A percentile compares a stretch with the other conserved stretches of the same genome.
Evolutionary conservation across 441 rosid species (phyloP).

Genomic region (Gossypium schwendimanii): DNA sequence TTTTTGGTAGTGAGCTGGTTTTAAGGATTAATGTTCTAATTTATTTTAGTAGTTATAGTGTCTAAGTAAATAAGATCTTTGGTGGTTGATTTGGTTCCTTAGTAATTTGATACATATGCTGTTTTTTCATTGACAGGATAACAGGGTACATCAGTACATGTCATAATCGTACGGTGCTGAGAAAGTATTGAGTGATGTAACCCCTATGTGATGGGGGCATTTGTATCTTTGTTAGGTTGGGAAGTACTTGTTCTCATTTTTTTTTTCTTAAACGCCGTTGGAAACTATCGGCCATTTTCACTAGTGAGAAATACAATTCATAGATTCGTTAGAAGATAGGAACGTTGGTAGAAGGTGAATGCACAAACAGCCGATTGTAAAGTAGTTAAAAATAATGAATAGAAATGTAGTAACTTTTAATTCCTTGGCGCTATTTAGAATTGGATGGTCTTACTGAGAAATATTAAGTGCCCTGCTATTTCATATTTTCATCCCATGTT

Average conservation of each 20-base stretch:
- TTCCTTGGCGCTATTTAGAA: background rate
- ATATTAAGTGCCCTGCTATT: background rate
- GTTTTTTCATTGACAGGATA: conserved; percentile 1
- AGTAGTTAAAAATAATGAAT: background rate
- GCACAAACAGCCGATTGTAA: background rate
- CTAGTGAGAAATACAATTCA: background rate
- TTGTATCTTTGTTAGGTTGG: background rate
- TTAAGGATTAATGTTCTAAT: background rate
- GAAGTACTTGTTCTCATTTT: background rate
- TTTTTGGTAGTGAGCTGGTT: background rate
- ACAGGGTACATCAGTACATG: background rate
- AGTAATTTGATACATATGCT: background rate
- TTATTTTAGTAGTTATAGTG: background rate
- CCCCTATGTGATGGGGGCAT: background rate
- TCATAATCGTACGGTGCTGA: background rate
- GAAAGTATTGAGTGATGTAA: background rate
- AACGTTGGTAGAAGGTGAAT: background rate
- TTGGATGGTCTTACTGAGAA: background rate
- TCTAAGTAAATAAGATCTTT: background rate
- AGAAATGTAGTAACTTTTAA: background rate
- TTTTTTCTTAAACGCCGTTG: background rate
- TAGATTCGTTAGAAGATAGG: background rate
- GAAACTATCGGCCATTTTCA: background rate
- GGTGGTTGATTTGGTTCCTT: background rate
- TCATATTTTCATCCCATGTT: background rate